Base-by-base conservation (phyloP, 192 early-diverging fungal species). In the Bifiguratus adelaidae region DNA sequence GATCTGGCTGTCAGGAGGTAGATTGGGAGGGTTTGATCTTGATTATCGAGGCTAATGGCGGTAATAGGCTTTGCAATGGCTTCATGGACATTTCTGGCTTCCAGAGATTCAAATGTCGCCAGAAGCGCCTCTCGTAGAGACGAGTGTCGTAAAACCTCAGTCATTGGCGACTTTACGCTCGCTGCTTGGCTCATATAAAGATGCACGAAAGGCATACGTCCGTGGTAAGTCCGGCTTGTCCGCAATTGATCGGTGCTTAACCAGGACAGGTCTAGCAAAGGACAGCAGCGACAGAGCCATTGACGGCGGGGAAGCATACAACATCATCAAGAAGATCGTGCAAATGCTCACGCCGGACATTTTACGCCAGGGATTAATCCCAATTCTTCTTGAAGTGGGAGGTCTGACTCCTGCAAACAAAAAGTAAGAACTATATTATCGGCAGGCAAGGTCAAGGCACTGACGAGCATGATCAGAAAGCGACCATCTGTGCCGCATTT, bases 381-480 rank as follows among this genome's bases (percentile, higher is more conserved):
- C 74, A 0, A 37, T 76, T 1, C 50, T 81, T 33, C 37, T 83
- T 1, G 71, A 73, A 44, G 40, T 61, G 1, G 77, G 81, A 32
- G 60, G 72, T 24, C 46, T 83, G 46, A 64, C 81, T 0, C 77
- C 81, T 29, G 59, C 53, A 16, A 64, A 70, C 15, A 77, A 77
- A 62, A 68, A 64, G 56, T 62, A 67, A 60, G 61, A 48, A 35
- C 54, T 49, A 24, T 23, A 11, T n/a, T 26, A 34, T 13, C 32
- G 32, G 11, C 15, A 11, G 11, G 32, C 32, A 13, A 34, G 15
- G 11, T 0, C 32, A 34, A 13, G 20, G 4, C 4, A 41, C 18
- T 27, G 36, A 24, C 1, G 20, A 56, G 8, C 8, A 27, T 20
- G 9, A 12, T 41, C 50, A 67, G 65, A 46, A 65, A 66, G 32